These are phyloP conservation scores for Picea glauca DNA, from an alignment of 75 land plant species.

Conservation along the genomic window DNA sequence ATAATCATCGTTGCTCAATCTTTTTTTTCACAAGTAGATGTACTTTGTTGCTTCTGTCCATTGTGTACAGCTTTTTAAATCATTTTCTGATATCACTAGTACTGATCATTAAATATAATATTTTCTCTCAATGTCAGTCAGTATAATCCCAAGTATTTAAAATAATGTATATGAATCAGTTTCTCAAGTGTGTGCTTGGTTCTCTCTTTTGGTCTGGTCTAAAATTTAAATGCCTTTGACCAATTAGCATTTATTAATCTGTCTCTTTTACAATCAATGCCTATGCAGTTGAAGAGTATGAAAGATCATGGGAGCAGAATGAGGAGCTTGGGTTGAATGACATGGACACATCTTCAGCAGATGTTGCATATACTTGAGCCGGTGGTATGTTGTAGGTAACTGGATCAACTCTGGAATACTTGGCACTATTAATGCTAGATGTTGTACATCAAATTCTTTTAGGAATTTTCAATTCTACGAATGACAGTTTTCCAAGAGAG, in stretches of 20 bases:
- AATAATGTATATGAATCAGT: not conserved
- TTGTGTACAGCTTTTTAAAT: not conserved
- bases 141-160: not conserved
- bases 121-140: not conserved
- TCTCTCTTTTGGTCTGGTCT: not conserved
- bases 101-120: not conserved
- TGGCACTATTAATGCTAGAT: too few species aligned
- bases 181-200: not conserved
- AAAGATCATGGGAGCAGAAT: constrained; percentile 93
- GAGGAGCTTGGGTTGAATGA: constrained; percentile 96
- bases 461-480: too few species aligned
- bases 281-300: constrained; percentile 80
- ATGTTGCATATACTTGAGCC: constrained; percentile 45
- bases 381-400: too few species aligned
- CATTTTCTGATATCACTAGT: not conserved
- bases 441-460: too few species aligned
- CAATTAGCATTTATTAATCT: not conserved
- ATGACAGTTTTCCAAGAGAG: too few species aligned
- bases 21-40: not conserved
- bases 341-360: constrained; percentile 95
- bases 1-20: not conserved
- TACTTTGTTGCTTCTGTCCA: not conserved
- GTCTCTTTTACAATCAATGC: not conserved
- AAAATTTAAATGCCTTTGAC: not conserved
- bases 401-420: too few species aligned